Conservation (phyloP, 495 filamentous ascomycete genomes). For the Aspergillus avenaceus region DNA sequence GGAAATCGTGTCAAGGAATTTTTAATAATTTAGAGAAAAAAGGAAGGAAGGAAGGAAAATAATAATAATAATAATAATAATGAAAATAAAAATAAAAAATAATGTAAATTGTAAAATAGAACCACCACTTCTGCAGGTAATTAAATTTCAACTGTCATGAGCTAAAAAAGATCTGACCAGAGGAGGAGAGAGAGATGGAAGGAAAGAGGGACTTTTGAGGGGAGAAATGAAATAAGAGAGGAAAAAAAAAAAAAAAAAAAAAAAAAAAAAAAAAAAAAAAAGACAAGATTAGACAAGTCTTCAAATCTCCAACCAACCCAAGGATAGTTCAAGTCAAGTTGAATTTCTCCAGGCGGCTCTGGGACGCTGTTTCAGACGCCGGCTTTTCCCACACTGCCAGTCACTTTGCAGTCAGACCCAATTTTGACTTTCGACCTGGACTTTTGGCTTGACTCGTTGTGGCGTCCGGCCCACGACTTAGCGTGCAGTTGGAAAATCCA, state of each 20-base stretch:
- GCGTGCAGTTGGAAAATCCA: conserved; percentile 21
- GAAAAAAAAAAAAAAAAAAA: background rate
- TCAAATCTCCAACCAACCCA: conserved; percentile 1
- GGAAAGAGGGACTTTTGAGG: background rate
- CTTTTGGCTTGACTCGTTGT: conserved; percentile 19
- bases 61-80: background rate
- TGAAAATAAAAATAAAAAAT: conserved; percentile 4
- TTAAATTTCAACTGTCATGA: background rate
- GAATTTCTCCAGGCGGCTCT: conserved; percentile 22
- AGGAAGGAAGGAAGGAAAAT: background rate
- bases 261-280: background rate
- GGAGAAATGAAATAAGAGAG: background rate
- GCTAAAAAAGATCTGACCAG: background rate
- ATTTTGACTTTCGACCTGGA: conserved; percentile 6
- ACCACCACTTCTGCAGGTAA: background rate
- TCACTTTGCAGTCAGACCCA: background rate
- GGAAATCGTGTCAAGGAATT: too few species aligned
- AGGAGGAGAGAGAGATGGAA: background rate
- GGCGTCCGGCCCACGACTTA: conserved; percentile 22
- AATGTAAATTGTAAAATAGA: background rate
- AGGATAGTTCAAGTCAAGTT: background rate
- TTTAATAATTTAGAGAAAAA: too few species aligned
- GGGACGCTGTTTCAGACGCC: conserved; percentile 16
- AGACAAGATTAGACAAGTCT: background rate
- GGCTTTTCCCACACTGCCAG: conserved; percentile 5